A percentile compares a stretch with the other conserved stretches of the same genome.
These are phyloP conservation scores for Zygnema cylindricum DNA, from an alignment of 139 green algal species.

Conservation along the genomic window DNA sequence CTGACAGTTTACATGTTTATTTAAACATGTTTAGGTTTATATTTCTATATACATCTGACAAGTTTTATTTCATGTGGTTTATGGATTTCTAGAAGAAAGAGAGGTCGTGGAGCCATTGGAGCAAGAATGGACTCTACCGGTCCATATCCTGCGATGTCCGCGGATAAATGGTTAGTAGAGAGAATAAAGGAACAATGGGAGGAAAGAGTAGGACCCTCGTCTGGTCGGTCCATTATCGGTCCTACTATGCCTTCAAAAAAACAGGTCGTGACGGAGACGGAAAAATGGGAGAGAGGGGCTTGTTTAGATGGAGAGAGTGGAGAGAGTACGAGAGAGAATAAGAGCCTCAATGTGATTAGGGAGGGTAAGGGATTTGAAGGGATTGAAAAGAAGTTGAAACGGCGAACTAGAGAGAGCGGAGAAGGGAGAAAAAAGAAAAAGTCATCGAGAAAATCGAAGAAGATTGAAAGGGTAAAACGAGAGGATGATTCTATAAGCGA, in stretches of 20 bases:
- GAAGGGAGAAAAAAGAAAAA: too few species aligned
- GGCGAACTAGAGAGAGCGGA: too few species aligned
- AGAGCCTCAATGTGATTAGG: neutral
- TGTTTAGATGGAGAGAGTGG: neutral
- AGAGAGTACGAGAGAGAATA: too few species aligned
- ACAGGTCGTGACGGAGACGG: neutral
- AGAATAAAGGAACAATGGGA: neutral
- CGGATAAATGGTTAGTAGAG: neutral
- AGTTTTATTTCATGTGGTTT: neutral
- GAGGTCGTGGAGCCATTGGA: neutral
- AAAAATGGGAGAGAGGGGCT: neutral
- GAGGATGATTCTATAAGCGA: neutral
- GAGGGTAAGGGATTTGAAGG: neutral
- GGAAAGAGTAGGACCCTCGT: neutral
- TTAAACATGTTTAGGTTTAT: neutral
- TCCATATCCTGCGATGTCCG: neutral
- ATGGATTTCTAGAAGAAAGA: neutral
- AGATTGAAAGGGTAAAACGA: neutral
- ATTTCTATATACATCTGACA: too few species aligned
- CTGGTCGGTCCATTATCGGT: neutral
- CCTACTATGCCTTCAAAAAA: neutral
- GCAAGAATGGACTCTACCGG: neutral
- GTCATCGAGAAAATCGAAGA: too few species aligned
- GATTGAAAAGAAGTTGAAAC: neutral
- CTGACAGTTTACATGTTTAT: neutral